Base-by-base conservation (phyloP, 805 yeast genomes). In the Cyberlindnera nakhonratchasimensis region DNA sequence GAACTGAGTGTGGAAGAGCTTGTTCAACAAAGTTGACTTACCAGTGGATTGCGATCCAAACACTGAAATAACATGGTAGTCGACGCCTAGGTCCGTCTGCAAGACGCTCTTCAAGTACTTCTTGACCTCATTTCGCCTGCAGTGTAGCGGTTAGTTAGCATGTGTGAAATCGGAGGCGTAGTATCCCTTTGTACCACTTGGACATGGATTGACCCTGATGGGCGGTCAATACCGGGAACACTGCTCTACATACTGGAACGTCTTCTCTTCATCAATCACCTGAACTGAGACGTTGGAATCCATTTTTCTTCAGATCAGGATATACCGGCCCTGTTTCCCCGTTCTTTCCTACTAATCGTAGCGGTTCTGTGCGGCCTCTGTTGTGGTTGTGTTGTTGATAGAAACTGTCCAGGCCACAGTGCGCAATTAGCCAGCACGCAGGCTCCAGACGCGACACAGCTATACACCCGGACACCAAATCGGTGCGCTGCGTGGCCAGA, bases 41-140 rank as follows among this genome's bases (percentile, higher is more conserved):
- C 99, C 99, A 5, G 97, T 89, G 3, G 95, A 84, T 61, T 93
- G 99, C 1, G 96, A 88, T 5, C 99, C 99, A 70, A 93, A 93
- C 29, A 93, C 99, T 0, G 98, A 82, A 4, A 93, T 86, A 16
- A 93, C 80, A 62, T 93, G 96, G 67, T 91, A 90, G 53, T 82
- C 72, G 42, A 83, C 67, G 0, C 90, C 95, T 12, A 73, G 70
- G 32, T 70, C 70, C 34, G 56, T 48, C 21, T 65, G 57, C 39
- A 76, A 62, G 5, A 45, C 54, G 61, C 71, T 6, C 50, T 57
- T 46, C 58, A 61, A 42, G 66, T 60, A 48, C n/a, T 47, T 23
- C 18, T 39, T 42, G 32, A 57, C 45, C 6, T 40, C 28, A 18
- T 37, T 39, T 12, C 37, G 47, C 19, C 47, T 39, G 25, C n/a